Base-by-base conservation (phyloP, 768 basidiomycete genomes). In the Aureoboletus auriporus region DNA sequence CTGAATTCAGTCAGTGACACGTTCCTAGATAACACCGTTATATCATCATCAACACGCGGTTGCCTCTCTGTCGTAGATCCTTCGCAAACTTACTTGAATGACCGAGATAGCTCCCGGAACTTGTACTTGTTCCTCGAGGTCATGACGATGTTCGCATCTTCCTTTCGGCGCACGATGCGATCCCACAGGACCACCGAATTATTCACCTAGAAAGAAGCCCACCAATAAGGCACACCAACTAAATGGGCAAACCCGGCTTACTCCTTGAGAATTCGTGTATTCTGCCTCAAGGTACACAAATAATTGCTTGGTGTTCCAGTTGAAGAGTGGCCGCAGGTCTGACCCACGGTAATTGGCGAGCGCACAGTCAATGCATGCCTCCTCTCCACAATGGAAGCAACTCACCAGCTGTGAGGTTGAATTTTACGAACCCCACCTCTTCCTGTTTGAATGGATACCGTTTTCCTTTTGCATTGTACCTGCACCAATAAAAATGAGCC, bases 221-320 rank as follows among this genome's bases (percentile, higher is more conserved):
- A 42, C 40, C 42, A 39, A 47, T 57, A 39, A 55, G 42, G 30
- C 30, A 44, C 44, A 23, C 46, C 27, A 36, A 43, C 44, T 27
- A 40, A 43, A 42, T 39, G 16, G 20, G 20, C 20, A 23, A 23
- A 23, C 20, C 20, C 20, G 20, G 67, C 88, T 70, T 63, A 92
- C 92, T 40, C 89, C 83, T 65, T 85, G 70, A 0, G 75, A 66
- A 46, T 83, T 87, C 30, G 75, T 75, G 62, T 93, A 94, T 64
- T 94, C 90, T 0, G 89, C 93, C 57, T 84, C 80, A 30, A 95
- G 77, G 60, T 89, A 93, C 11, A 94, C 65, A 65, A 95, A 94
- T 10, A 95, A 62, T 62, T 95, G 93, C 68, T 95, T 95, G n/a
- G 93, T 94, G 67, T 95, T 95, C 92, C 92, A 95, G 69, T 93